Base-by-base conservation (phyloP, 2,329 filamentous ascomycete species). In the Neodidymelliopsis sp. region DNA sequence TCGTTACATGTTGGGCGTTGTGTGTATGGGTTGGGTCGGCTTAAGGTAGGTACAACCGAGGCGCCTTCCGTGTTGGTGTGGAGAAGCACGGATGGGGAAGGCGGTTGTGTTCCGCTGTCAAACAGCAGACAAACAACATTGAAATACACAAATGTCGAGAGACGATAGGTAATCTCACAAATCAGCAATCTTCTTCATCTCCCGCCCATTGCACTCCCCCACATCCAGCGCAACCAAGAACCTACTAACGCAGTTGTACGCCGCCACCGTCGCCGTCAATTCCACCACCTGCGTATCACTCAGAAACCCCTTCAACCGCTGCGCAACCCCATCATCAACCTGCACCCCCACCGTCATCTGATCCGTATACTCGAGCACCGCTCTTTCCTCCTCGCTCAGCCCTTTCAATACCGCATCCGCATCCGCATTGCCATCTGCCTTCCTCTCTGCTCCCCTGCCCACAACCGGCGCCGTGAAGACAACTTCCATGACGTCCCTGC, bases 231-330 rank as follows among this genome's bases (percentile, higher is more conserved):
- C 90, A 18, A 95, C 90, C 62, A 94, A 72, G 65, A 94, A 93
- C 45, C 90, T 80, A 70, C 88, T 91, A 20, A 94, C 90, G 66
- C 88, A 91, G 70, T 95, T 94, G 72, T 94, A 95, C 51, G 83
- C 85, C 9, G 88, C 89, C 46, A 90, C 83, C 25, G 88, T 91
- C 30, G 88, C 84, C 46, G 89, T 92, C 60, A 94, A 80, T 77
- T 94, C 91, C 20, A 94, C 88, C 36, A 92, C 79, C 75, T 91
- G 86, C 66, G 80, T 79, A 55, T 93, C 87, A 15, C 69, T 79
- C 63, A 92, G 89, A 34, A 81, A 65, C 18, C 55, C 69, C 75
- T 80, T 86, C 56, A 95, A 57, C 64, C 76, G 74, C 29, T 71
- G 81, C 74, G 90, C 90, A 4, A 88, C 82, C 53, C 75, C 81